phyloP scores from a whole-genome alignment of 1,139 yeast genomes.

The Kodamaea arcana region DNA sequence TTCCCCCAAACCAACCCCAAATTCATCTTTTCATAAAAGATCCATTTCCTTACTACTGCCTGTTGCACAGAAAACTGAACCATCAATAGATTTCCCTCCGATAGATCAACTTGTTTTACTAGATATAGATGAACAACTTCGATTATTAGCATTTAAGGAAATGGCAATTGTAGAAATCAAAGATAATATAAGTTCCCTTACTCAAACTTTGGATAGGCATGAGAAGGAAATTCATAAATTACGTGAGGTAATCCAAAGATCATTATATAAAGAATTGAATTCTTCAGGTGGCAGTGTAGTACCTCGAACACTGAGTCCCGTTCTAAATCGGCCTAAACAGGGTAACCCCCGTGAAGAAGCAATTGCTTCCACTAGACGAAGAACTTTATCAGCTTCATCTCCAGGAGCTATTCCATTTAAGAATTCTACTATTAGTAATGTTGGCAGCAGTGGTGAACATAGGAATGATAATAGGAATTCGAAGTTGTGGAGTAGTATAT shows the following conservation, averaged over 20 bases:
- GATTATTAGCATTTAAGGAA: conserved; percentile 58
- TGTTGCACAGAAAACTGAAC: conserved; percentile 8
- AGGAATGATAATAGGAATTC: conserved; percentile 17
- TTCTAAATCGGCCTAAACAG: conserved; percentile 14
- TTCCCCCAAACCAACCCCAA: conserved; percentile 17
- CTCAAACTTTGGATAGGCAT: conserved; percentile 30
- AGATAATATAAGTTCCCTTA: conserved; percentile 40
- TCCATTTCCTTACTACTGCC: conserved; percentile 1
- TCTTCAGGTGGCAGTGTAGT: conserved; percentile 2
- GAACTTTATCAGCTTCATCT: conserved; percentile 18
- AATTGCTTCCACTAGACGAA: conserved; percentile 26
- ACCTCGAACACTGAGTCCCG: neutral
- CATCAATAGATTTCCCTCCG: conserved; percentile 32
- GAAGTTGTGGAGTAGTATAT: conserved; percentile 35
- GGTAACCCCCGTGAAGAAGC: conserved; percentile 36
- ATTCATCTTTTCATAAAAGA: conserved; percentile 4
- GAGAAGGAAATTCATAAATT: conserved; percentile 47
- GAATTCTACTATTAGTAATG: neutral
- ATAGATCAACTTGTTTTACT: conserved; percentile 25
- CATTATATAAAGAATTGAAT: conserved; percentile 34
- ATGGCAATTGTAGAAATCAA: conserved; percentile 57
- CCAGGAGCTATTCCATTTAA: conserved; percentile 1
- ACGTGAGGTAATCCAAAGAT: conserved; percentile 37
- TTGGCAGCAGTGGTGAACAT: neutral
- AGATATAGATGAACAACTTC: conserved; percentile 51